Percentiles rank a stretch among this genome's conserved stretches.
phyloP scores from a whole-genome alignment of 192 early-diverging fungal species.

The Rhizoclosmatium globosum region DNA sequence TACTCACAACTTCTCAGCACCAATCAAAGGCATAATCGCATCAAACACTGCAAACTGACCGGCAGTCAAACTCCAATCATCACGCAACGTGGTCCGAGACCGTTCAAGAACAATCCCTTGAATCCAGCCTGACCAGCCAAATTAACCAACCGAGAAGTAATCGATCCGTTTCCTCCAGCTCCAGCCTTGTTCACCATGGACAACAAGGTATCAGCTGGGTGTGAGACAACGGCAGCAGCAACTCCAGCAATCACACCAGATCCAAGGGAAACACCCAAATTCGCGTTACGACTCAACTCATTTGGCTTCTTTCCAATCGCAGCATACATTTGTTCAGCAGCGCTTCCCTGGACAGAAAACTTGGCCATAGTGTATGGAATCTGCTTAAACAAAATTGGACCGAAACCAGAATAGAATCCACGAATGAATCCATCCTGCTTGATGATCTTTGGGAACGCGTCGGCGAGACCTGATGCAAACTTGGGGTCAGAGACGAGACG shows the following conservation, averaged over 20 bases:
- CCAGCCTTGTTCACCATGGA: slow-evolving; percentile 57
- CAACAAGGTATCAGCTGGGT: slow-evolving; percentile 84
- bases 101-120: slow-evolving; percentile 71
- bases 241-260: slow-evolving; percentile 91
- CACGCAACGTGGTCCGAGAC: slow-evolving; percentile 84
- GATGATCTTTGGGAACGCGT: slow-evolving; percentile 66
- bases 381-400: slow-evolving; percentile 79
- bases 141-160: slow-evolving; percentile 31
- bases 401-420: slow-evolving; percentile 82
- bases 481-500: slow-evolving; percentile 74
- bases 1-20: slow-evolving; percentile 39
- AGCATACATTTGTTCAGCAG: slow-evolving; percentile 60
- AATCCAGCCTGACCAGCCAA: slow-evolving; percentile 50
- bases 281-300: slow-evolving; percentile 48
- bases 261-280: slow-evolving; percentile 71
- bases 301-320: slow-evolving; percentile 51
- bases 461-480: slow-evolving; percentile 68
- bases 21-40: slow-evolving; percentile 40
- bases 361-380: slow-evolving; percentile 85
- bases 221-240: slow-evolving; percentile 87
- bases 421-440: slow-evolving; percentile 70
- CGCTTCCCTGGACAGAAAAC: slow-evolving; percentile 73
- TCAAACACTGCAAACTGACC: slow-evolving; percentile 51
- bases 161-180: slow-evolving; percentile 53
- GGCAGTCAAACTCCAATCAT: slow-evolving; percentile 94